Base-by-base conservation (phyloP, 148 eudicot genomes). In the Camellia japonica region DNA sequence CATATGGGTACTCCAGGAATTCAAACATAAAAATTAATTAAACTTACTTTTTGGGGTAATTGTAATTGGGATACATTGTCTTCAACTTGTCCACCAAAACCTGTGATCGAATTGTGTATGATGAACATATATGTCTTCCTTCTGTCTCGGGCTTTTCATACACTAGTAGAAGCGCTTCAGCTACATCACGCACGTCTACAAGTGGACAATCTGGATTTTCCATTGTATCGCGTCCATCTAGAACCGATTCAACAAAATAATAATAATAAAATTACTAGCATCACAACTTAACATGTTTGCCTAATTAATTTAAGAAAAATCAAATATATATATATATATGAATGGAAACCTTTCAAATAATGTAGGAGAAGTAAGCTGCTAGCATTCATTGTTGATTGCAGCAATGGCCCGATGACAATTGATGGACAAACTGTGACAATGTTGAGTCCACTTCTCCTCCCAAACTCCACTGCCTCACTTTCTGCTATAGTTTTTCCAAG, bases 11-110 rank as follows among this genome's bases (percentile, higher is more conserved):
- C 16, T 19, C 9, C 15, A 6, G 6, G 65, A 61, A 7, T 61
- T 61, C 65, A 51, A 87, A 1, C 38, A 30, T 30, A 30, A 1
- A 30, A 30, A 30, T 30, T 44, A 51, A 56, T 2, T 77, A 75
- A 46, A 80, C 82, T 77, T 70, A 89, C 89, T 80, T 80, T 79
- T 76, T 74, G 14, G 89, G 91, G 77, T 87, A 89, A 43, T 83
- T 77, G 51, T 83, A 81, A 74, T 84, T 74, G 0, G 91, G 89
- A 82, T 81, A 85, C 9, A 60, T n/a, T 59, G 44, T 76, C 82
- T 54, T 81, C 72, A 85, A 52, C 10, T 44, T 76, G 67, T 87
- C 90, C 73, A 93, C 97, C 82, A 93, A 62, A 71, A 86, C 97
- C 73, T 67, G 76, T 60, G 79, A n/a, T 71, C 71, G 82, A 56